Evolutionary conservation across 2,329 filamentous ascomycete genomes (phyloP), one percentile per base, ranked within the genome.

Genomic region (Alternaria tenuissima): DNA sequence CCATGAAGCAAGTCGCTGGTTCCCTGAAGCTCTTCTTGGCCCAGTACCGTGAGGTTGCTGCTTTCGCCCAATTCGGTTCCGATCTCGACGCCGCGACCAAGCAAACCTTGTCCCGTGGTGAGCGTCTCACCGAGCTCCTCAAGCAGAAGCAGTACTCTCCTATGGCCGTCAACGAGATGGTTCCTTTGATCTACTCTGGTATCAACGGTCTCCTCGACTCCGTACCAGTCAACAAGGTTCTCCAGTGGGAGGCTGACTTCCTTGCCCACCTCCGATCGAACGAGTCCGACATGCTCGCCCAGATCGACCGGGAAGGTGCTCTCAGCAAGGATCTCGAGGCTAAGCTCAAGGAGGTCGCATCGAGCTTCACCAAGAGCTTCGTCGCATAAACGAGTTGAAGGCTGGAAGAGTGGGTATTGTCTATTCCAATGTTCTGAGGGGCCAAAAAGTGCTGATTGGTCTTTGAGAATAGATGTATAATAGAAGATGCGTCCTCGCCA

Each of bases 1-100:
- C 95, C 86, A 99, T 99, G 95, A 99, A 99, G 90, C 95, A 99
- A 88, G 95, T 99, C 77, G 95, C 95, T 79, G 95, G 95, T 89
- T 98, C 94, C 75, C 88, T 99, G 81, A 99, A 99, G 90, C 93
- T 99, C 77, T 99, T 98, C 93, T 92, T 99, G 91, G 95, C 95
- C 78, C 95, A 99, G 87, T 99, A 99, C 90, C 95, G 95, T 95
- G 95, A 99, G 85, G 95, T 99, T 68, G 95, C 95, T 79, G 95
- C 95, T 76, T 99, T 99, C 85, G 94, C 95, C 77, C 95, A 99
- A 86, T 99, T 99, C 89, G 95, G 95, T 91, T 99, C 95, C 80
- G 95, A 99, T 88, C 87, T 99, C 75, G 95, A 99, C 86, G 95
- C 95, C 76, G 89, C 95, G 74, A 99, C 95, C 84, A 98, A 97